A percentile compares a stretch with the other conserved stretches of the same genome.
Conservation (phyloP, 768 basidiomycete species). For the Termitomyces sp. region DNA sequence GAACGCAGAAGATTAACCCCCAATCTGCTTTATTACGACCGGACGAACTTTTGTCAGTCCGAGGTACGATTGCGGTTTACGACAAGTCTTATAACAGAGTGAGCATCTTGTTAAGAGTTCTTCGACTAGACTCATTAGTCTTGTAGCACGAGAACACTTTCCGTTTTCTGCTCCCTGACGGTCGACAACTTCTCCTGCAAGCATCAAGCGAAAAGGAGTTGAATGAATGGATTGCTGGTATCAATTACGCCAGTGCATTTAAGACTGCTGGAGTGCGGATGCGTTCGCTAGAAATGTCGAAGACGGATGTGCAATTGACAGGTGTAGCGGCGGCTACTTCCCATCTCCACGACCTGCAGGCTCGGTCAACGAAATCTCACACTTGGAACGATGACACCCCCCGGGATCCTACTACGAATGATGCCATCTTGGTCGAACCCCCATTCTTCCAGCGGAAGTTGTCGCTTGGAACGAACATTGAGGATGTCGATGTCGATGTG, state of each 20-base stretch:
- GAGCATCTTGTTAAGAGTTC: slow-evolving; percentile 10
- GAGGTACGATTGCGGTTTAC: slow-evolving; percentile 72
- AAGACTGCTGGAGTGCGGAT: slow-evolving; percentile 80
- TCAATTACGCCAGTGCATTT: slow-evolving; percentile 95
- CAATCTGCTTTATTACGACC: slow-evolving; percentile 54
- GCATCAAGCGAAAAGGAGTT: slow-evolving; percentile 63
- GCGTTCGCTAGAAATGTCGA: slow-evolving; percentile 66
- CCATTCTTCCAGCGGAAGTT: slow-evolving; percentile 22
- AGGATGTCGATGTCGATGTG: slow-evolving; percentile 34
- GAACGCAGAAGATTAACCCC: slow-evolving; percentile 30
- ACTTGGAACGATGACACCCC: slow-evolving; percentile 40
- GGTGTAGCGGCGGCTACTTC: slow-evolving; percentile 85
- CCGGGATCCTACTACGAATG: slow-evolving; percentile 28
- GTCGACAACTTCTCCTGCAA: slow-evolving; percentile 81
- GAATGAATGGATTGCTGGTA: slow-evolving; percentile 85
- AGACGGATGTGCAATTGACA: slow-evolving; percentile 67
- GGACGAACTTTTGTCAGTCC: slow-evolving; percentile 80
- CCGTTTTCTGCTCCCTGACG: slow-evolving; percentile 69
- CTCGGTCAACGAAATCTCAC: slow-evolving; percentile 23
- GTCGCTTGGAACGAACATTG: slow-evolving; percentile 22
- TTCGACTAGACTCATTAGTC: background rate
- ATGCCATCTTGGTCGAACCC: slow-evolving; percentile 17
- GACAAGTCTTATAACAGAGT: slow-evolving; percentile 81
- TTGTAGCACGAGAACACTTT: slow-evolving; percentile 65
- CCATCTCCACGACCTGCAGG: slow-evolving; percentile 66